Evolutionary conservation across 2,329 filamentous ascomycete genomes (phyloP).

Genomic region (Cryphonectria parasitica): DNA sequence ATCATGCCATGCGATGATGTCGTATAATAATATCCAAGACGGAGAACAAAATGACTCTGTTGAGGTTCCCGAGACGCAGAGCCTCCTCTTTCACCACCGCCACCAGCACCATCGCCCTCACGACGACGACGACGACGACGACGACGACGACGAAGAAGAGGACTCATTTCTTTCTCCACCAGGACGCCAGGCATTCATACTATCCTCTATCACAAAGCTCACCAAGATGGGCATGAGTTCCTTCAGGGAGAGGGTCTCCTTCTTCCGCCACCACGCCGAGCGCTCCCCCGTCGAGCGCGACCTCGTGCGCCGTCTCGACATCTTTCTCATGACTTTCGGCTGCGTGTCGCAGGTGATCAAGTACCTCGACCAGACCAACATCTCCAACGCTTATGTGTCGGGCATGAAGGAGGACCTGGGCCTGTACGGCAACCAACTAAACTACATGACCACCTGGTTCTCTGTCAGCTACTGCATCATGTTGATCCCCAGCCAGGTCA

Average conservation of each 20-base stretch:
- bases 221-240: conserved; percentile 18
- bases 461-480: conserved; percentile 42
- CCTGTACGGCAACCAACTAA: conserved; percentile 37
- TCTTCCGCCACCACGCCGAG: conserved; percentile 27
- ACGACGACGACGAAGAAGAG: background rate
- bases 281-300: conserved; percentile 38
- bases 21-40: conserved; percentile 12
- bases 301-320: conserved; percentile 40
- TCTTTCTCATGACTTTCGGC: conserved; percentile 42
- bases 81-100: background rate
- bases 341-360: conserved; percentile 40
- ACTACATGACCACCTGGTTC: conserved; percentile 41
- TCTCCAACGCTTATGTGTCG: conserved; percentile 44
- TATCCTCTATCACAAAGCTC: background rate
- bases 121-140: background rate
- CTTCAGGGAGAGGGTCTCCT: conserved; percentile 16
- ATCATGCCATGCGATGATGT: conserved; percentile 13
- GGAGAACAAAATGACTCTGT: background rate
- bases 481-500: conserved; percentile 42
- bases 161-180: background rate
- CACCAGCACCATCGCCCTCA: no score
- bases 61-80: conserved; percentile 14
- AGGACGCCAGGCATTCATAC: background rate
- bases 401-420: conserved; percentile 44
- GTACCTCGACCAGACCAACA: conserved; percentile 43